Conservation (phyloP, 164 flowering plant species). For the Platanus orientalis region DNA sequence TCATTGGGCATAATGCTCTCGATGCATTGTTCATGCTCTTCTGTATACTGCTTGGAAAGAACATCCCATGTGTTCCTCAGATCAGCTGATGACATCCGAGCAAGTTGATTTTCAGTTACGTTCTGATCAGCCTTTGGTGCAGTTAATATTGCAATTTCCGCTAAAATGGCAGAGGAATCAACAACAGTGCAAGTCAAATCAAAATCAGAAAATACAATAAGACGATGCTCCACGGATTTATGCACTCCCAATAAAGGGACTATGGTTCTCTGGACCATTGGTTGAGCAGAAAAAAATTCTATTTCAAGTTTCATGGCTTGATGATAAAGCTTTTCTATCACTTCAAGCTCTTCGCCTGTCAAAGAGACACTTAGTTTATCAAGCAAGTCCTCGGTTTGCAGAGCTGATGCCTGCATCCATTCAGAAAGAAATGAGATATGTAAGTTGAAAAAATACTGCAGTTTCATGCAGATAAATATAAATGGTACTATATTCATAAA, state of each 20-base stretch:
- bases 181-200: constrained; percentile 92
- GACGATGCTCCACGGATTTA: constrained; percentile 41
- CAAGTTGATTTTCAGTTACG: constrained; percentile 37
- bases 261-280: constrained; percentile 54
- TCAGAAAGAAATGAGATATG: constrained; percentile 20
- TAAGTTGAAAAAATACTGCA: not conserved
- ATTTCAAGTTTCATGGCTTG: constrained; percentile 88
- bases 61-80: constrained; percentile 73
- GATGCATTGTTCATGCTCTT: constrained; percentile 88
- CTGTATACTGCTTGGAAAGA: constrained; percentile 75
- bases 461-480: constrained; percentile 2
- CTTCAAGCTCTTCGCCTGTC: constrained; percentile 91
- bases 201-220: constrained; percentile 84
- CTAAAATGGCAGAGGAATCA: constrained; percentile 96
- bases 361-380: constrained; percentile 87
- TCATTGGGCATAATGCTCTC: constrained; percentile 53
- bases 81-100: constrained; percentile 68
- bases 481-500: too few relatives aligned
- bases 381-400: constrained; percentile 79
- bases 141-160: constrained; percentile 85
- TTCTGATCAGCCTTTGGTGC: constrained; percentile 66
- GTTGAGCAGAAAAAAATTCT: constrained; percentile 79
- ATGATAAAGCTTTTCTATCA: constrained; percentile 86
- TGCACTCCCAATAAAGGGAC: constrained; percentile 63
- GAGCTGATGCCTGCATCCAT: constrained; percentile 56